Conservation (phyloP, 2,329 filamentous ascomycete species). For the Paracoccidioides lutzii region DNA sequence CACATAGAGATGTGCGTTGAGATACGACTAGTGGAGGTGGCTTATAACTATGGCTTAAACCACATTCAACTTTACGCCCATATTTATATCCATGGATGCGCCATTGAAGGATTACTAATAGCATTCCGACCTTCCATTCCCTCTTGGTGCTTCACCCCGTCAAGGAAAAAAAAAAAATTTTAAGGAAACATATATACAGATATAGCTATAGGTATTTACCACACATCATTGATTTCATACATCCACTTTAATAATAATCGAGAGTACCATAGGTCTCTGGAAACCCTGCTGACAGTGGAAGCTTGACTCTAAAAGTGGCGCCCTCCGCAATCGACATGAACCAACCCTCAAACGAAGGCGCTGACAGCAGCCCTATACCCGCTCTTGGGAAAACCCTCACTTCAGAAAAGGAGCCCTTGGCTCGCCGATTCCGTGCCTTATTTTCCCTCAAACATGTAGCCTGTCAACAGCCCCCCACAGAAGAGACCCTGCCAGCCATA, state of each 20-base stretch:
- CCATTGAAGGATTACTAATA: background rate
- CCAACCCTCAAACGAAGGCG: background rate
- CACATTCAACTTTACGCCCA: no score
- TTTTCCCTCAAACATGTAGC: conserved; percentile 96
- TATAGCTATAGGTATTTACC: background rate
- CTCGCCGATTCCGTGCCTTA: conserved; percentile 84
- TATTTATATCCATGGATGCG: no score
- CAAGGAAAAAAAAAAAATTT: background rate
- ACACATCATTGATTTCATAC: no score
- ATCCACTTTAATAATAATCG: background rate
- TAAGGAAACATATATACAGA: background rate
- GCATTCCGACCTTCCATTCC: no score
- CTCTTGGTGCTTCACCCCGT: background rate
- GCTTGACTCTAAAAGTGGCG: background rate
- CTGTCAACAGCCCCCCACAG: conserved; percentile 45
- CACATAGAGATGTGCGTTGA: no score
- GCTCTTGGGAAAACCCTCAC: conserved; percentile 57
- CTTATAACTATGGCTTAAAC: no score
- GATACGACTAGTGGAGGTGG: no score
- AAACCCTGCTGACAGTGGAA: background rate
- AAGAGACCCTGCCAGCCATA: conserved; percentile 50
- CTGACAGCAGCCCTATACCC: conserved; percentile 19
- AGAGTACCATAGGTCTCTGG: background rate
- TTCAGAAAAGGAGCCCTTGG: conserved; percentile 68
- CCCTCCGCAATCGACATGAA: background rate